Percentiles rank a stretch among this genome's conserved stretches.
phyloP scores from a whole-genome alignment of 2,329 filamentous ascomycete species.

The Pseudomassariella vexata region DNA sequence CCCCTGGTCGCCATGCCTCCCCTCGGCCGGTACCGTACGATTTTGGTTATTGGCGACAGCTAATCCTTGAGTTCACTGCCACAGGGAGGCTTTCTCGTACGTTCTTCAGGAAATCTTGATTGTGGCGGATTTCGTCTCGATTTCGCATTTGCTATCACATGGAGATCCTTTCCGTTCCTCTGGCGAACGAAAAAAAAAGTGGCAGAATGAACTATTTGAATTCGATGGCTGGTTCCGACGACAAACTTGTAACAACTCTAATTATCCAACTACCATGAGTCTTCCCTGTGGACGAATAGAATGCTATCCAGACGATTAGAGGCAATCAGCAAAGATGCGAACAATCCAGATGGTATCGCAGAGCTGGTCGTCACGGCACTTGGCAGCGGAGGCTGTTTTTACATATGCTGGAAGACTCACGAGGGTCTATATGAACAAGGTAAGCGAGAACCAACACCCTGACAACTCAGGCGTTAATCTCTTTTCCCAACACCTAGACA shows the following conservation, averaged over 20 bases:
- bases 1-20: too few relatives aligned
- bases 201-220: too few relatives aligned
- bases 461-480: background rate
- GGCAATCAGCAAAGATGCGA: conserved; percentile 15
- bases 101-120: too few relatives aligned
- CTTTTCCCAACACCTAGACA: conserved; percentile 16
- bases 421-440: conserved; percentile 21
- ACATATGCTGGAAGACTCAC: conserved; percentile 25
- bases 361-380: conserved; percentile 25
- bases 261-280: conserved; percentile 2
- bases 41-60: too few relatives aligned
- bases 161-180: too few relatives aligned
- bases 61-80: too few relatives aligned
- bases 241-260: conserved; percentile 2
- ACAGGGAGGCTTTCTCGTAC: too few relatives aligned
- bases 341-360: conserved; percentile 18
- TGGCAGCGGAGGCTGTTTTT: conserved; percentile 21
- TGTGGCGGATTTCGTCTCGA: too few relatives aligned
- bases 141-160: too few relatives aligned
- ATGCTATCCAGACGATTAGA: conserved; percentile 21
- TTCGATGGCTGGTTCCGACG: too few relatives aligned
- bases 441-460: conserved; percentile 8
- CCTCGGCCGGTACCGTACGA: too few relatives aligned
- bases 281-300: conserved; percentile 4
- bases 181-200: too few relatives aligned